Percentiles rank a stretch among this genome's conserved stretches.
These are phyloP conservation scores for Haplosporangium sp. DNA, from an alignment of 371 early-diverging fungal species.

Conservation along the genomic window DNA sequence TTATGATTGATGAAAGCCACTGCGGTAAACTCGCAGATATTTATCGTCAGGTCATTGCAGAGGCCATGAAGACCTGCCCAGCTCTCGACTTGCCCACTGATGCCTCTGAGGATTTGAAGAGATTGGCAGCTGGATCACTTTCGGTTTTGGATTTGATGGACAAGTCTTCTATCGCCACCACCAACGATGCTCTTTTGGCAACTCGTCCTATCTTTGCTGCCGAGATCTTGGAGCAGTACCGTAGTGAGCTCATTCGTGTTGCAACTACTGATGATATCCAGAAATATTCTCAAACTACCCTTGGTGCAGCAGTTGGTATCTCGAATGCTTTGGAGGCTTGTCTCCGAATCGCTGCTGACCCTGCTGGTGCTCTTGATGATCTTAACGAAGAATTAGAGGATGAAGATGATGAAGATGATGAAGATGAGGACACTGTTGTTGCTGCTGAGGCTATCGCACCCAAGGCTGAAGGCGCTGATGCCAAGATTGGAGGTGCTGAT, in stretches of 20 bases:
- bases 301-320: constrained; percentile 10
- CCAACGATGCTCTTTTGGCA: constrained; percentile 26
- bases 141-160: constrained; percentile 28
- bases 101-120: constrained; percentile 23
- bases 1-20: constrained; percentile 1
- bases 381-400: constrained; percentile 33
- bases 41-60: constrained; percentile 18
- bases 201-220: constrained; percentile 35
- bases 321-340: constrained; percentile 44
- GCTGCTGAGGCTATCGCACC: too few relatives aligned
- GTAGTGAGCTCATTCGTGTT: constrained; percentile 20
- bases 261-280: constrained; percentile 4
- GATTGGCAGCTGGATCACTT: constrained; percentile 19
- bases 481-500: too few relatives aligned
- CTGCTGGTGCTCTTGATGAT: constrained; percentile 27
- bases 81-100: constrained; percentile 23
- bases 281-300: constrained; percentile 19
- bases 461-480: too few relatives aligned
- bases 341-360: constrained; percentile 36
- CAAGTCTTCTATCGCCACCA: constrained; percentile 32
- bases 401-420: constrained; percentile 6
- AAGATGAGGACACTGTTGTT: background rate
- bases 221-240: constrained; percentile 35
- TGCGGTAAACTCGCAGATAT: constrained; percentile 20
- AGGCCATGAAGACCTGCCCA: constrained; percentile 10